Evolutionary conservation across 169 alveolate genomes (phyloP).

Genomic region (Eimeria praecox): DNA sequence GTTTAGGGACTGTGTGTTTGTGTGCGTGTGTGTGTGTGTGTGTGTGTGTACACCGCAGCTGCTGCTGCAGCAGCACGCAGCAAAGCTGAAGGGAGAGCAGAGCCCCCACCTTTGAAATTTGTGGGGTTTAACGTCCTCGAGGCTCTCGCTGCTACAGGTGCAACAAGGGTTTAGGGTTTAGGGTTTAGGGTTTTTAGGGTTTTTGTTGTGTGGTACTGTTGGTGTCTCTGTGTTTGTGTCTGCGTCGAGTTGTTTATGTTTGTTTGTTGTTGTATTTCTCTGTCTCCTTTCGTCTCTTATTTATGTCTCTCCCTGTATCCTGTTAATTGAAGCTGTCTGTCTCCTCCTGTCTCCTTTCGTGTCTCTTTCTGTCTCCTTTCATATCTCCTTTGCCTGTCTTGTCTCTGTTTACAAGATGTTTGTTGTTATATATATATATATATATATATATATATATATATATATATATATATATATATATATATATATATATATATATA

Average conservation of each 20-base stretch:
- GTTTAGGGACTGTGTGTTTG: not conserved
- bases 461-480: no score
- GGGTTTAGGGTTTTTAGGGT: not conserved
- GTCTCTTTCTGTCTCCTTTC: no score
- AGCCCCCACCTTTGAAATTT: constrained; percentile 71
- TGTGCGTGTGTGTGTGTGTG: not conserved
- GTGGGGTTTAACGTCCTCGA: constrained; percentile 81
- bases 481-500: no score
- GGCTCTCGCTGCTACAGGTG: constrained; percentile 84
- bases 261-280: no score
- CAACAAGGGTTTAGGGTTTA: constrained; percentile 55
- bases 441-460: no score
- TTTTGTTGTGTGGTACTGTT: not conserved
- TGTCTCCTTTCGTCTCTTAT: not conserved
- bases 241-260: not conserved
- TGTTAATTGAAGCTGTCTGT: no score
- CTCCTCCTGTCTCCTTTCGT: no score
- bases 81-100: constrained; percentile 73
- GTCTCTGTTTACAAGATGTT: no score
- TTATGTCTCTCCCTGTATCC: no score
- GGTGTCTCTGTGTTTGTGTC: not conserved
- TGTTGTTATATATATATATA: no score
- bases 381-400: no score
- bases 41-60: constrained; percentile 26
- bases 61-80: constrained; percentile 67